Evolutionary conservation across 495 filamentous ascomycete species (phyloP).

Genomic region (Staphylotrichum tortipilum): DNA sequence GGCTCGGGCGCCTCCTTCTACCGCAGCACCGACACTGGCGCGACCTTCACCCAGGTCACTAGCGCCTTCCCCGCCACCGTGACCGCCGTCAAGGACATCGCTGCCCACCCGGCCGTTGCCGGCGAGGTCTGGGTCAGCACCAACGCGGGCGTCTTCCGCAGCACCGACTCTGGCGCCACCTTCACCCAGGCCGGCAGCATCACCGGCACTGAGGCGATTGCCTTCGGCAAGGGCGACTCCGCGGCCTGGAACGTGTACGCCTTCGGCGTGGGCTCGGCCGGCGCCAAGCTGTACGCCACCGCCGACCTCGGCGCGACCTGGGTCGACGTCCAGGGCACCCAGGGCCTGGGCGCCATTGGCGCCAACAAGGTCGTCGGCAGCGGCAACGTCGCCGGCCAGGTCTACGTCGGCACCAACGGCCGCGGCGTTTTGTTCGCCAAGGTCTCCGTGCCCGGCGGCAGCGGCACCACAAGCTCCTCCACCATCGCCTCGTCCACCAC

Average conservation of each 20-base stretch:
- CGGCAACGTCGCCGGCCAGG: conserved; percentile 41
- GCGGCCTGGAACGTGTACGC: conserved; percentile 40
- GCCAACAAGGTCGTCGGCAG: conserved; percentile 40
- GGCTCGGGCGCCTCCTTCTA: conserved; percentile 39
- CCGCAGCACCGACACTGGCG: conserved; percentile 36
- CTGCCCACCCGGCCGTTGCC: conserved; percentile 37
- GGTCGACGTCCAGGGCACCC: conserved; percentile 44
- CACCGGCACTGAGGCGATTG: conserved; percentile 37
- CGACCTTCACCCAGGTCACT: conserved; percentile 32
- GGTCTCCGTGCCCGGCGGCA: conserved; percentile 12
- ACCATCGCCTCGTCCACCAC: conserved; percentile 1
- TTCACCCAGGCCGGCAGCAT: conserved; percentile 31
- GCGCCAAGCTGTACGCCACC: conserved; percentile 42
- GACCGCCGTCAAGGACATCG: conserved; percentile 38
- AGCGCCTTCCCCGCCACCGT: conserved; percentile 27
- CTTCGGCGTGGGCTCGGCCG: conserved; percentile 37
- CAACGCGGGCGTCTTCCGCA: conserved; percentile 45
- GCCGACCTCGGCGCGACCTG: conserved; percentile 41
- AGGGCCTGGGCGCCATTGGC: conserved; percentile 45
- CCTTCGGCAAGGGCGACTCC: conserved; percentile 33
- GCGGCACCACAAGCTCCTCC: neutral
- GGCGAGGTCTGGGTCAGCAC: conserved; percentile 49
- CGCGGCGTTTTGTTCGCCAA: conserved; percentile 47
- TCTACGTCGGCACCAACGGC: conserved; percentile 52
- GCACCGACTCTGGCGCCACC: conserved; percentile 38